Evolutionary conservation across 1,284 basidiomycete genomes (phyloP), one percentile per base, ranked within the genome.

Genomic region (Spongispora temasekensis): DNA sequence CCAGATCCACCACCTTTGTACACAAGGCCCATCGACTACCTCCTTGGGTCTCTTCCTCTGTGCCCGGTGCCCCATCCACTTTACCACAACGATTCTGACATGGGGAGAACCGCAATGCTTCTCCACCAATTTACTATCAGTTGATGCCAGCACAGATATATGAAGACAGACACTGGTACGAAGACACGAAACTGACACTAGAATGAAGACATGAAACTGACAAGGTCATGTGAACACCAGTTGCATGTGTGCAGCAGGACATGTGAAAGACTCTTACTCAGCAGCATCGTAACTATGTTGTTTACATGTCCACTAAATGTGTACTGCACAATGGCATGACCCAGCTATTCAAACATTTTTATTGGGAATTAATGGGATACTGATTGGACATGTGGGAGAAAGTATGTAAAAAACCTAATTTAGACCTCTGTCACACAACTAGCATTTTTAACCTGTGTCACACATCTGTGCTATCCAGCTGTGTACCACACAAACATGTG

Each of bases 11-110:
- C 32, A 34, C 15, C 15, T 15, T 34, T 34, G 32, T 40, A 17
- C 37, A 40, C 6, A n/a, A 78, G 79, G 57, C 72, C 79, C 59
- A 55, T 73, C 31, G 71, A 80, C 54, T 67, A 74, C 28, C 78
- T 89, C 27, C 76, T 85, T 52, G 67, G 71, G 0, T 65, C 70
- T 2, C 74, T 81, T 57, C 67, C 78, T 34, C 79, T 71, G 13
- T 64, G 60, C 42, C 56, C 72, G 0, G 63, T 67, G 0, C 69
- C 70, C 0, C 65, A 65, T 0, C 40, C 61, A 2, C 64, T 73
- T 13, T 76, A 65, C 23, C 58, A 46, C 0, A 64, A 61, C 2
- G 63, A 67, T 42, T 56, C 67, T n/a, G 50, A 37, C 6, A 65
- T 60, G 48, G 59, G 64, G 5, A 23, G 21, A 3, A 60, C 65